A percentile compares a stretch with the other conserved stretches of the same genome.
Conservation (phyloP, 1,139 yeast genomes). For the Zygosaccharomyces pseudobailii region DNA sequence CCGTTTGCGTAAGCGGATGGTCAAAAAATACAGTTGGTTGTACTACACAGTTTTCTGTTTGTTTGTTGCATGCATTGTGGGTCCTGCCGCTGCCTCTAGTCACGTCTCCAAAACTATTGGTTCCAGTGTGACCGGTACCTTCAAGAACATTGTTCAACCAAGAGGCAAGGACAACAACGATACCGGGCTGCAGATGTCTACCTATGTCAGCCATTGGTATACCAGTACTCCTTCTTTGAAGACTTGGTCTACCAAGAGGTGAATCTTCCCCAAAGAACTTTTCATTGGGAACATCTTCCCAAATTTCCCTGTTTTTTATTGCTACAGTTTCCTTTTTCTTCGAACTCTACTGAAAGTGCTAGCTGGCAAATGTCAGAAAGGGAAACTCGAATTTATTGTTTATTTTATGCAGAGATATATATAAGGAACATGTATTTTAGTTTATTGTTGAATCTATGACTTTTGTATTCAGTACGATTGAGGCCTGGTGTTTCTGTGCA, state of each 20-base stretch:
- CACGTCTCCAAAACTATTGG: slow-evolving; percentile 36
- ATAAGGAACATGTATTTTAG: slow-evolving; percentile 20
- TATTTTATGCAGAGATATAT: slow-evolving; percentile 8
- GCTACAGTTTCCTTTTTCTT: not conserved
- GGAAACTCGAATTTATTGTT: not conserved
- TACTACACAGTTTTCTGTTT: slow-evolving; percentile 66
- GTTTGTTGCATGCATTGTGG: slow-evolving; percentile 75
- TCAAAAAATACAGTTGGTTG: slow-evolving; percentile 83
- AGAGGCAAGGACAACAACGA: slow-evolving; percentile 76
- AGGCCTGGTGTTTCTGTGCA: not conserved
- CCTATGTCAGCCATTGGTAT: slow-evolving; percentile 50
- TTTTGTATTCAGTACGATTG: not conserved
- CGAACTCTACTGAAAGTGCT: not conserved
- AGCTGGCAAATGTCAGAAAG: not conserved
- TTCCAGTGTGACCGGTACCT: slow-evolving; percentile 44
- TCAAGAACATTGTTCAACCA: slow-evolving; percentile 83
- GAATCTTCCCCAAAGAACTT: slow-evolving; percentile 15
- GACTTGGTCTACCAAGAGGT: slow-evolving; percentile 63
- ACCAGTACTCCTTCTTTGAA: slow-evolving; percentile 51
- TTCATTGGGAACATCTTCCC: not conserved
- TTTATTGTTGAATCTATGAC: slow-evolving; percentile 9
- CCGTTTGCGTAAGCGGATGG: slow-evolving; percentile 97
- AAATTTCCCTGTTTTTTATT: slow-evolving; percentile 7
- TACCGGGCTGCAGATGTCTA: slow-evolving; percentile 58
- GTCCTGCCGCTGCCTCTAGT: slow-evolving; percentile 79